Evolutionary conservation across 2,329 filamentous ascomycete genomes (phyloP).

Genomic region (Apiospora pterosperma): DNA sequence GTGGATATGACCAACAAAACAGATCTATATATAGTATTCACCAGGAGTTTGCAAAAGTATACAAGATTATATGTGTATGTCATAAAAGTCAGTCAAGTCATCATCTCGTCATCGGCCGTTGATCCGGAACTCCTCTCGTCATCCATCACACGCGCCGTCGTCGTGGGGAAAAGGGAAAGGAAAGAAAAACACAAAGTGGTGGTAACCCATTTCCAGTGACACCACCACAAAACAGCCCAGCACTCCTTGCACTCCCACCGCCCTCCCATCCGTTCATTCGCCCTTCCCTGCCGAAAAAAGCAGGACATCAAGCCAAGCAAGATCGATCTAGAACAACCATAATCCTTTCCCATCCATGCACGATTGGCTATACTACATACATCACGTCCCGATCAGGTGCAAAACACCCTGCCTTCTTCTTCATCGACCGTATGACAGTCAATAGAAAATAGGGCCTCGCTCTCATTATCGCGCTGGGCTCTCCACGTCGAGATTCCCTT

Average conservation of each 20-base stretch:
- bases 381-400: not conserved
- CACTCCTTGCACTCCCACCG: not conserved
- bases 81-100: not conserved
- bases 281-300: not conserved
- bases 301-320: not conserved
- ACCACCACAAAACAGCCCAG: not conserved
- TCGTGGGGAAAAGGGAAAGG: not conserved
- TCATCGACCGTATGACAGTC: not conserved
- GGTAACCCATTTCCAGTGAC: not conserved
- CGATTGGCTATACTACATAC: not conserved
- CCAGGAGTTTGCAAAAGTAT: not conserved
- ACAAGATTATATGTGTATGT: constrained; percentile 1
- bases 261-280: not conserved
- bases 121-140: too few species aligned
- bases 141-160: not conserved
- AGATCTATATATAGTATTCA: not conserved
- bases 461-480: constrained; percentile 8
- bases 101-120: not conserved
- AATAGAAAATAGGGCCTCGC: not conserved
- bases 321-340: not conserved
- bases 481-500: constrained; percentile 43
- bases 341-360: not conserved
- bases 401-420: not conserved
- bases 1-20: not conserved
- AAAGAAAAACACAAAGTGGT: not conserved